Evolutionary conservation across 1,284 basidiomycete species (phyloP).

Genomic region (Ganoderma meredithae): DNA sequence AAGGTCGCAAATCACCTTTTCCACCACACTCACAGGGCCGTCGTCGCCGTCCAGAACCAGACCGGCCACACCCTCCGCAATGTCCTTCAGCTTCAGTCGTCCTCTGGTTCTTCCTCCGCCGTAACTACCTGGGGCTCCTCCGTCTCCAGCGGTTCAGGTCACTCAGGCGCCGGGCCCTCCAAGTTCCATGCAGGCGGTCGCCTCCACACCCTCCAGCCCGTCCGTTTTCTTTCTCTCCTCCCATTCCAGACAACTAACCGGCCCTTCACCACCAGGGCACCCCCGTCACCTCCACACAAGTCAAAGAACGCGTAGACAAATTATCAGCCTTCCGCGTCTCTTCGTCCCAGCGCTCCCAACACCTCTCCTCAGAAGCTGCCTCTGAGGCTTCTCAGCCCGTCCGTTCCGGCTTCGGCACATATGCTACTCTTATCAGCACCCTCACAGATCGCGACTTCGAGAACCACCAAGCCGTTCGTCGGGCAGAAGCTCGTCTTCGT

Average conservation of each 20-base stretch:
- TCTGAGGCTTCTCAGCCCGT: slow-evolving; percentile 28
- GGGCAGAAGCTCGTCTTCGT: slow-evolving; percentile 53
- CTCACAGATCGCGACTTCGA: slow-evolving; percentile 81
- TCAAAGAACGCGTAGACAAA: slow-evolving; percentile 32
- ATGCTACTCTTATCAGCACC: slow-evolving; percentile 71
- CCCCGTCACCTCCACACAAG: slow-evolving; percentile 21
- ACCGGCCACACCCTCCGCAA: slow-evolving; percentile 71
- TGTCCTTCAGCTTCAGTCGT: slow-evolving; percentile 72
- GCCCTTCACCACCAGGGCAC: slow-evolving; percentile 15
- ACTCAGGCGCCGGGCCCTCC: slow-evolving; percentile 58
- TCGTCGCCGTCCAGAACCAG: slow-evolving; percentile 75
- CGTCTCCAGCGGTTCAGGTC: slow-evolving; percentile 65
- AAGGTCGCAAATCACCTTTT: slow-evolving; percentile 80
- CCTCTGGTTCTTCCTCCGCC: slow-evolving; percentile 43
- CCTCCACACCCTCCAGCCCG: slow-evolving; percentile 68
- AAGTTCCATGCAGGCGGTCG: slow-evolving; percentile 74
- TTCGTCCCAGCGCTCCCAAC: slow-evolving; percentile 21
- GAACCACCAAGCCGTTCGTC: slow-evolving; percentile 56
- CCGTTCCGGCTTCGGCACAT: slow-evolving; percentile 56
- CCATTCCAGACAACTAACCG: neutral
- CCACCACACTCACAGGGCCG: slow-evolving; percentile 77
- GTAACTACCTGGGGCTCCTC: slow-evolving; percentile 49
- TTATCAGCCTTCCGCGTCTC: slow-evolving; percentile 29
- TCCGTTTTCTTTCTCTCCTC: slow-evolving; percentile 42
- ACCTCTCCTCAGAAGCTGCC: slow-evolving; percentile 17